Base-by-base conservation (phyloP, 768 basidiomycete genomes). In the Hygrocybe punicea region DNA sequence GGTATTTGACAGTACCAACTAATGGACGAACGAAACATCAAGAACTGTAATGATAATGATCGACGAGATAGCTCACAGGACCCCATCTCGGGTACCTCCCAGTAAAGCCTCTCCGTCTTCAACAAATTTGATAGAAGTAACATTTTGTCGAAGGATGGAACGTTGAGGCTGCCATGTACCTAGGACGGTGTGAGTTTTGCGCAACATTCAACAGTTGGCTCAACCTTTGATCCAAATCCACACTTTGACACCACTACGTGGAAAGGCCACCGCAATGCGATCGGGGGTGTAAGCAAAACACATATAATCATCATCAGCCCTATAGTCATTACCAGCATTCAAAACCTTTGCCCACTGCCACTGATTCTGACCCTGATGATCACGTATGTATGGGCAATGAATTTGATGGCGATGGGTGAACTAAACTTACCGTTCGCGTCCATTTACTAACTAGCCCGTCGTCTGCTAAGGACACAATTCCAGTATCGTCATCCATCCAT, bases 1-100 rank as follows among this genome's bases (percentile, higher is more conserved):
- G 84, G 84, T 57, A 88, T 72, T 63, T 83, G 81, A 61, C 82
- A 86, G 65, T 84, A 79, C 86, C 87, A 87, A 59, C 85, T 87
- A n/a, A n/a, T 87, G 29, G 29, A 8, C 29, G 29, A 29, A n/a
- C n/a, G n/a, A n/a, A 29, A 25, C 14, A 55, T 35, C 56, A 51
- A 57, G n/a, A 36, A 49, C 8, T 29, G 9, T 5, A 2, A 4
- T 46, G 34, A 48, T 49, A 36, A 40, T 46, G 25, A 25, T 53
- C 23, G 44, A 45, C 44, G 8, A 39, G 29, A 10, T 25, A 9
- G 62, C 84, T 56, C 68, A 87, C 86, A 89, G 62, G 17, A 84
- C 82, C 10, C 87, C 87, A 62, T 89, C 86, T 53, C 77, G 78
- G 25, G 87, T 87, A 2, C 86, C 87, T 1, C 87, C 86, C 21